A percentile compares a stretch with the other conserved stretches of the same genome.
phyloP scores from a whole-genome alignment of 257 asterid genomes.

The Pogostemon cablin region DNA sequence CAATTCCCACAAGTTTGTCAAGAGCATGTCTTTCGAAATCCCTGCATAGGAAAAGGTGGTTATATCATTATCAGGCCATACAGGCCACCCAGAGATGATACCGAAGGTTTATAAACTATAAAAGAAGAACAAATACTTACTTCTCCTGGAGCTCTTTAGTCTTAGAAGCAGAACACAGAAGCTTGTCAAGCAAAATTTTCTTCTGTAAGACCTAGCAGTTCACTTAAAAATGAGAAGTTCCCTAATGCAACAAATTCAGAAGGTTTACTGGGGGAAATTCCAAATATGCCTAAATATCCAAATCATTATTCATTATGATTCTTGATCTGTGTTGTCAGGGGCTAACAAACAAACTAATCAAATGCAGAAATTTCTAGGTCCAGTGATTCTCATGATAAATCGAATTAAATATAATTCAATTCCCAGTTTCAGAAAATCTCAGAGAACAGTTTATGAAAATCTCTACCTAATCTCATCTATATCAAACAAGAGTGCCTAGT shows the following conservation, averaged over 20 bases:
- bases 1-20: conserved; percentile 78
- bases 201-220: conserved; percentile 61
- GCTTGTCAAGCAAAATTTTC: conserved; percentile 58
- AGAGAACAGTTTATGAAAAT: conserved; percentile 13
- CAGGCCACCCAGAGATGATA: conserved; percentile 26
- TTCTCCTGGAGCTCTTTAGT: conserved; percentile 67
- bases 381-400: conserved; percentile 9
- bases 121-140: conserved; percentile 44
- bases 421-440: not conserved
- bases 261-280: conserved; percentile 23
- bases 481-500: not conserved
- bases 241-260: conserved; percentile 27
- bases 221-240: conserved; percentile 31
- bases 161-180: conserved; percentile 56
- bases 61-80: conserved; percentile 31
- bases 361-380: conserved; percentile 18
- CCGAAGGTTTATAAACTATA: conserved; percentile 25
- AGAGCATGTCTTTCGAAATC: conserved; percentile 75
- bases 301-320: conserved; percentile 29
- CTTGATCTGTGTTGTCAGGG: conserved; percentile 18
- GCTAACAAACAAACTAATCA: not conserved
- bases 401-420: conserved; percentile 12
- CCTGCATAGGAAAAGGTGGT: conserved; percentile 50
- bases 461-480: conserved; percentile 19
- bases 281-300: conserved; percentile 23